These are phyloP conservation scores for Asparagopsis taxiformis DNA, from an alignment of 31 red algal genomes.

Conservation along the genomic window DNA sequence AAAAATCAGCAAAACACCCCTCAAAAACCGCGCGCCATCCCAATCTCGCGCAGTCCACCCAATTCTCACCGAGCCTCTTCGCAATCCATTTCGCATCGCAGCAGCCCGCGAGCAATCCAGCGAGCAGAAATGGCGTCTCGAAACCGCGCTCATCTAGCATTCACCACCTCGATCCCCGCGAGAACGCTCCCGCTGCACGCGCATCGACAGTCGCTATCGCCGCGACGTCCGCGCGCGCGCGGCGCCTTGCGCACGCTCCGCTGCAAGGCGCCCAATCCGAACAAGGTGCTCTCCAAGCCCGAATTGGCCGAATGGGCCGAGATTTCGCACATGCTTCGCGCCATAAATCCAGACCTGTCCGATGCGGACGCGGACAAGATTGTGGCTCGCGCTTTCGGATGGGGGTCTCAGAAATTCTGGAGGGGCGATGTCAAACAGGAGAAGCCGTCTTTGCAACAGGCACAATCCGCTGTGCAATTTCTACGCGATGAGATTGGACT, in stretches of 20 bases:
- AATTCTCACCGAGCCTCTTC: too few species aligned
- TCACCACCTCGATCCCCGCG: too few species aligned
- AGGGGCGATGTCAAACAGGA: conserved; percentile 23
- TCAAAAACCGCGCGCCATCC: too few species aligned
- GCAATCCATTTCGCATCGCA: too few species aligned
- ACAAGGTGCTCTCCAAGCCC: neutral
- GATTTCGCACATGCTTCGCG: neutral
- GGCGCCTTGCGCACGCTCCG: neutral
- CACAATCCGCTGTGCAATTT: neutral
- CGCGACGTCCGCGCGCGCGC: neutral
- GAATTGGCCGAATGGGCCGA: conserved; percentile 14
- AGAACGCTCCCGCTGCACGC: too few species aligned
- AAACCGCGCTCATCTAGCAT: too few species aligned
- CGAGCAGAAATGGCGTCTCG: too few species aligned
- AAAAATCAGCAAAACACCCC: too few species aligned
- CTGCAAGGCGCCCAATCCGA: conserved; percentile 10
- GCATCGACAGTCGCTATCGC: too few species aligned
- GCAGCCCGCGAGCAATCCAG: too few species aligned
- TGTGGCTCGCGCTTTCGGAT: conserved; percentile 45
- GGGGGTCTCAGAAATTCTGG: conserved; percentile 54
- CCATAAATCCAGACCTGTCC: neutral
- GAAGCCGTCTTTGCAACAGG: conserved; percentile 7
- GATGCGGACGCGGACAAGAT: conserved; percentile 16
- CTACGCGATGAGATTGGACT: conserved; percentile 13
- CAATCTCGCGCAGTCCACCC: too few species aligned